phyloP scores from a whole-genome alignment of 148 eudicot species.

The Fagopyrum homotropicum region DNA sequence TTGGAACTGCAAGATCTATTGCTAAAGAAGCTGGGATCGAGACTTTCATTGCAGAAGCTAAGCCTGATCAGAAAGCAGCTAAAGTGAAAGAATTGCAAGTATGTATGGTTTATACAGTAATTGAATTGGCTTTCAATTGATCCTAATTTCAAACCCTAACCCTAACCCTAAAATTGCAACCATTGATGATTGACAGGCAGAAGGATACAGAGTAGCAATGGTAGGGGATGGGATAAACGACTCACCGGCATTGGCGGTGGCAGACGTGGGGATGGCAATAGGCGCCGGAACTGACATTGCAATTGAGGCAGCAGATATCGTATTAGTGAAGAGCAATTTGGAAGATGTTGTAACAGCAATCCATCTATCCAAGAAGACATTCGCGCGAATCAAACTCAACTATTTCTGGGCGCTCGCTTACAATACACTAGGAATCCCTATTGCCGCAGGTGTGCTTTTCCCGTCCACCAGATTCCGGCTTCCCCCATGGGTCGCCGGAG shows the following conservation, averaged over 20 bases:
- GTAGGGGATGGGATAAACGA: conserved; percentile 98
- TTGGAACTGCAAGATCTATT: conserved; percentile 87
- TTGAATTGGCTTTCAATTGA: too few relatives aligned
- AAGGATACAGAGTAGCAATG: conserved; percentile 79
- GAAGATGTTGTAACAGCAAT: conserved; percentile 92
- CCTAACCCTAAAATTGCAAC: background rate
- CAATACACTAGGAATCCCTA: conserved; percentile 76
- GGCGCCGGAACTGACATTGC: conserved; percentile 99
- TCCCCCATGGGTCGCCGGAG: conserved; percentile 98
- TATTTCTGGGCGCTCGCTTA: conserved; percentile 93
- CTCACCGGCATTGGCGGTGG: conserved; percentile 91
- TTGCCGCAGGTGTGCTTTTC: conserved; percentile 81
- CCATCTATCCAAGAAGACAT: conserved; percentile 87
- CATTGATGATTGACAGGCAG: conserved; percentile 32
- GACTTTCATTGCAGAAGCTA: conserved; percentile 74
- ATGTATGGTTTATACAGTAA: background rate
- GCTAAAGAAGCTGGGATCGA: conserved; percentile 81
- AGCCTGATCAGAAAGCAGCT: conserved; percentile 76
- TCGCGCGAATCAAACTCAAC: conserved; percentile 67
- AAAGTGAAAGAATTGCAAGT: conserved; percentile 88
- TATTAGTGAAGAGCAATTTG: conserved; percentile 77
- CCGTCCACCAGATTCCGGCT: conserved; percentile 66
- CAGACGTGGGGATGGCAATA: conserved; percentile 97
- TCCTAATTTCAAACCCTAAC: too few relatives aligned
- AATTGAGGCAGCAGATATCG: conserved; percentile 94